Evolutionary conservation across 495 filamentous ascomycete genomes (phyloP), one percentile per base, ranked within the genome.

Genomic region (Trichoderma erinaceum): DNA sequence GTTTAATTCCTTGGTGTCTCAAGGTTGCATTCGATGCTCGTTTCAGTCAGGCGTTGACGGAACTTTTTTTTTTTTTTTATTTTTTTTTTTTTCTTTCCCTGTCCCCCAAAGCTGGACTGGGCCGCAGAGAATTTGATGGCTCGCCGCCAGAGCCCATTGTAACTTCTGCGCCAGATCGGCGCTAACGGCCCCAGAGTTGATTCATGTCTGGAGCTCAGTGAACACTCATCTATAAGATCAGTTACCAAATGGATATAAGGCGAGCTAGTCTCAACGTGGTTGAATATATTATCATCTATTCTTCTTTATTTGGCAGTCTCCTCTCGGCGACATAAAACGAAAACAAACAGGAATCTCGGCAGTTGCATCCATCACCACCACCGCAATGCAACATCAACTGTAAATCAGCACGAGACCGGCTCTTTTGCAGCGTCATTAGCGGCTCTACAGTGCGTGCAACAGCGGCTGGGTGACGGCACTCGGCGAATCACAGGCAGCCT

Each of bases 401-500:
- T 10, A 52, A 23, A 56, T 56, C 50, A 25, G 1, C n/a, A 16
- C 13, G 44, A 15, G 44, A 48, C n/a, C n/a, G 44, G 44, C 44
- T 2, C 12, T n/a, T 56, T 25, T 21, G n/a, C 50, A n/a, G 48
- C 56, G 56, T 61, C 56, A 61, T 61, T 25, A 61, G 56, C 23
- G 50, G 56, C 56, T 13, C 48, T 61, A 61, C 56, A 61, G 56
- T 61, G 56, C 27, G 56, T 13, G 56, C 56, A 2, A 61, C 56
- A 61, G 56, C 56, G 56, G 3, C 56, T 61, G 56, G 56, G 27
- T 61, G 56, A 61, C 56, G 56, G 56, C 56, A 61, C 69, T 67
- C 29, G 50, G 66, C 72, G 66, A 72, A 72, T 74, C 70, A 72
- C 63, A 70, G 56, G 67, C 66, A 11, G 11, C 48, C 32, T 66